Evolutionary conservation across 805 yeast genomes (phyloP).

Genomic region (Monosporozyma unispora): DNA sequence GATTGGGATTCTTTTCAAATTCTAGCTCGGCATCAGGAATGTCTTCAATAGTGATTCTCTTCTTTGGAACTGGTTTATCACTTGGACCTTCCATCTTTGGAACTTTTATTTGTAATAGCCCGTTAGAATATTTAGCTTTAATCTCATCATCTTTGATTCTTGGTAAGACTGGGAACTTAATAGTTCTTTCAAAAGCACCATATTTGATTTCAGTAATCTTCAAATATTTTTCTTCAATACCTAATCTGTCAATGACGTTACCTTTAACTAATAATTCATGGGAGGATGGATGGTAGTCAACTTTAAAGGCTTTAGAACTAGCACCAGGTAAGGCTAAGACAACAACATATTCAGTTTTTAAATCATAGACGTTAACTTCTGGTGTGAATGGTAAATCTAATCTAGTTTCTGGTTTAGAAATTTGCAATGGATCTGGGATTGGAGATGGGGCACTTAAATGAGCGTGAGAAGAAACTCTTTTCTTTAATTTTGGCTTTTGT

Average conservation of each 20-base stretch:
- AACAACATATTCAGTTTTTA: slow-evolving; percentile 37
- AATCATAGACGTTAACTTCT: slow-evolving; percentile 49
- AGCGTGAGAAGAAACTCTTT: slow-evolving; percentile 9
- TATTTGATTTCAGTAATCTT: slow-evolving; percentile 46
- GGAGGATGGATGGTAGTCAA: slow-evolving; percentile 51
- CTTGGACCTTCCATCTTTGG: slow-evolving; percentile 33
- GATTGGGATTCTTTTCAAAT: slow-evolving; percentile 41
- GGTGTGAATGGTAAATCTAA: slow-evolving; percentile 46
- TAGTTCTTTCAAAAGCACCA: slow-evolving; percentile 49
- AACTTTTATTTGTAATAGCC: slow-evolving; percentile 42
- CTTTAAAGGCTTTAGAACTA: slow-evolving; percentile 40
- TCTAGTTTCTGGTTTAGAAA: slow-evolving; percentile 37
- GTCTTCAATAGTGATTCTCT: slow-evolving; percentile 39
- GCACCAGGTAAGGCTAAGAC: slow-evolving; percentile 55
- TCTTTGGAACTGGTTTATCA: slow-evolving; percentile 33
- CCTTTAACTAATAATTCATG: slow-evolving; percentile 48
- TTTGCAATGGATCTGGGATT: slow-evolving; percentile 34
- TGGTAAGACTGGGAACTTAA: slow-evolving; percentile 48
- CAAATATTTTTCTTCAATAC: slow-evolving; percentile 32
- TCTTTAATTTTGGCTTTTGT: slow-evolving; percentile 4
- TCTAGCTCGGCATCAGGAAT: slow-evolving; percentile 41
- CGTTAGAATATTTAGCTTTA: slow-evolving; percentile 45
- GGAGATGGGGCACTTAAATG: slow-evolving; percentile 28
- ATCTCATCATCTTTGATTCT: slow-evolving; percentile 44
- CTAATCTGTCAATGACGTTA: slow-evolving; percentile 33